Percentiles rank a stretch among this genome's conserved stretches.
Conservation (phyloP, 73 alveolate species). For the Breviolum minutum region DNA sequence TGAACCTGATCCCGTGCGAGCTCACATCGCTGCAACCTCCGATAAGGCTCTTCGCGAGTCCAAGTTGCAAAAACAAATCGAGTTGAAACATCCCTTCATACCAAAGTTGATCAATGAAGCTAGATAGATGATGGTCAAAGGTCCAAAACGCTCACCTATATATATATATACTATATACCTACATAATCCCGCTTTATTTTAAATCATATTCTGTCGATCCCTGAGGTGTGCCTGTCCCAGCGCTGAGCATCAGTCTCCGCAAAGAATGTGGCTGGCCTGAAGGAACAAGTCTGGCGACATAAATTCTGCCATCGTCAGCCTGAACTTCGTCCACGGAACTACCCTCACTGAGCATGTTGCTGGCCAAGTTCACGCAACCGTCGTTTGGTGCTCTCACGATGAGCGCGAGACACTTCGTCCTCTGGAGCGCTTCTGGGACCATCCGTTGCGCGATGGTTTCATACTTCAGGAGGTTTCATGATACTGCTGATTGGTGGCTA, state of each 20-base stretch:
- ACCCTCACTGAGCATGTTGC: background rate
- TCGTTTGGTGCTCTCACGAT: slow-evolving; percentile 71
- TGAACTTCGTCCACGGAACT: too few relatives aligned
- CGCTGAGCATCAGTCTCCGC: slow-evolving; percentile 94
- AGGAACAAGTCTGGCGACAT: background rate
- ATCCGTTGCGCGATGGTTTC: too few relatives aligned
- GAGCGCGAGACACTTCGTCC: slow-evolving; percentile 82
- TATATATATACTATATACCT: too few relatives aligned
- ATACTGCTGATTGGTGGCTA: background rate
- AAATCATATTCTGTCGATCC: too few relatives aligned
- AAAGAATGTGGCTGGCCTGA: slow-evolving; percentile 87
- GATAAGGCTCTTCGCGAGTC: background rate
- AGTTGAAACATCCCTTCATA: too few relatives aligned
- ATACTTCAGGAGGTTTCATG: background rate
- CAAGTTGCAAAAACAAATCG: too few relatives aligned
- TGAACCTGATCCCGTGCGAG: slow-evolving; percentile 64
- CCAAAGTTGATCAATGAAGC: too few relatives aligned
- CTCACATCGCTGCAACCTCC: slow-evolving; percentile 79
- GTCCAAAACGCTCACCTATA: too few relatives aligned
- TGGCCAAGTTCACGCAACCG: slow-evolving; percentile 86
- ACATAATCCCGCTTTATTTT: too few relatives aligned
- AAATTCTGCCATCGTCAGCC: background rate
- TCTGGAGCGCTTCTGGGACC: background rate
- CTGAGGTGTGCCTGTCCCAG: slow-evolving; percentile 23
- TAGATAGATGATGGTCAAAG: too few relatives aligned